Percentiles rank a stretch among this genome's conserved stretches.
Conservation (phyloP, 139 green algal species). For the Chlorella ohadii region DNA sequence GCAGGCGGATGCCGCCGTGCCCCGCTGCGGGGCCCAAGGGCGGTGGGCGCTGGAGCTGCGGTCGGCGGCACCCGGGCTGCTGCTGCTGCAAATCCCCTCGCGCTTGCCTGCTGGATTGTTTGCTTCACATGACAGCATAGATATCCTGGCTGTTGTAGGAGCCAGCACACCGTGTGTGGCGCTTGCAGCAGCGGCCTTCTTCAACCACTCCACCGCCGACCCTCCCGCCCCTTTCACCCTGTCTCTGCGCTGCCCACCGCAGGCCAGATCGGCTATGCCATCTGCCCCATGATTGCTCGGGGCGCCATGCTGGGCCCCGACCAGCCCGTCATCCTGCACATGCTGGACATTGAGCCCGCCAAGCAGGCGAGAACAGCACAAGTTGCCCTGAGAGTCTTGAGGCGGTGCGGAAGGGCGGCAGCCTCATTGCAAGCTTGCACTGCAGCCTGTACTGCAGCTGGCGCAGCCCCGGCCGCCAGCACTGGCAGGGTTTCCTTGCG, state of each 20-base stretch:
- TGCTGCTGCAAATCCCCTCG: too few species aligned
- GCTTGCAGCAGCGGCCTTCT: background rate
- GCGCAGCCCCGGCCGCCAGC: too few species aligned
- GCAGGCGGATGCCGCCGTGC: too few species aligned
- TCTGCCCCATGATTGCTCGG: conserved; percentile 83
- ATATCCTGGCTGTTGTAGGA: too few species aligned
- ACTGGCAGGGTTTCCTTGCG: too few species aligned
- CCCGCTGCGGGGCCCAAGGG: too few species aligned
- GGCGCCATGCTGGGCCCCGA: conserved; percentile 88
- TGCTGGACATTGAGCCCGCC: conserved; percentile 91
- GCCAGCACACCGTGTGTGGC: background rate
- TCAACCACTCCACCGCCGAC: background rate
- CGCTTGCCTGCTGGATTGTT: too few species aligned
- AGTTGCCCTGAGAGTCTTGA: too few species aligned
- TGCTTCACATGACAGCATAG: too few species aligned
- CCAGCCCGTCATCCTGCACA: conserved; percentile 92
- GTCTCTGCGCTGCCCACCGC: background rate
- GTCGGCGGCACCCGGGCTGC: too few species aligned
- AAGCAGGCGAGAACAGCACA: conserved; percentile 23
- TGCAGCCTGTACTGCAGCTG: background rate
- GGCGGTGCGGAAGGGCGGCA: too few species aligned
- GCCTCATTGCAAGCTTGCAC: background rate
- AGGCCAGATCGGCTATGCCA: conserved; percentile 95
- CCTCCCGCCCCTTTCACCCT: background rate
- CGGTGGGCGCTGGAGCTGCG: too few species aligned